Evolutionary conservation across 495 filamentous ascomycete genomes (phyloP).

Genomic region (Amphirosellinia nigrospora): DNA sequence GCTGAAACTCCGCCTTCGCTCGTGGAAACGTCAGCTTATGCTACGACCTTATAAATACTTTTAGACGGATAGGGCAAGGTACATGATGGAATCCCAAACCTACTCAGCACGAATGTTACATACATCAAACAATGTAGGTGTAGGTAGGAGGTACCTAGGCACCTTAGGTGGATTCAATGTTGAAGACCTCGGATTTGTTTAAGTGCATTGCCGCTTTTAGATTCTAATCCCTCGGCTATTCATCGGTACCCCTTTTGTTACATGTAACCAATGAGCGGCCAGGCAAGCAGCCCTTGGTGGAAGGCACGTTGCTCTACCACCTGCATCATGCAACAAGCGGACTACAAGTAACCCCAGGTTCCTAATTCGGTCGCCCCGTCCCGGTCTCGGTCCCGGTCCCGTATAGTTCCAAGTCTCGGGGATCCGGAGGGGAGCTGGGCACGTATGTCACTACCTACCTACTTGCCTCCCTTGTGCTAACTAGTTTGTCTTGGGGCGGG

Average conservation of each 20-base stretch:
- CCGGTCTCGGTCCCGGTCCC: neutral
- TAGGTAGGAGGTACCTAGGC: too few species aligned
- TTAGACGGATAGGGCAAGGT: neutral
- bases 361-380: neutral
- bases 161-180: neutral
- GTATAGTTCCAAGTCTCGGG: neutral
- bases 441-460: neutral
- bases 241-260: neutral
- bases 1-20: conserved; percentile 9
- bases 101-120: too few species aligned
- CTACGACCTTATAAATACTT: neutral
- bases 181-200: neutral
- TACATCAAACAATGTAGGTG: too few species aligned
- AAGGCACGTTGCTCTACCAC: too few species aligned
- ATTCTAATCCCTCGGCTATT: neutral
- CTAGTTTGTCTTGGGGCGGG: neutral
- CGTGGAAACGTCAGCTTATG: neutral
- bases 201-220: conserved; percentile 12
- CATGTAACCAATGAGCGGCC: neutral
- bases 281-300: too few species aligned
- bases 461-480: neutral
- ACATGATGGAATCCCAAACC: too few species aligned
- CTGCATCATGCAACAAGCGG: too few species aligned
- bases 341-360: too few species aligned
- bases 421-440: neutral